phyloP scores from a whole-genome alignment of 1,139 yeast genomes.

The Fermentozyma sake region DNA sequence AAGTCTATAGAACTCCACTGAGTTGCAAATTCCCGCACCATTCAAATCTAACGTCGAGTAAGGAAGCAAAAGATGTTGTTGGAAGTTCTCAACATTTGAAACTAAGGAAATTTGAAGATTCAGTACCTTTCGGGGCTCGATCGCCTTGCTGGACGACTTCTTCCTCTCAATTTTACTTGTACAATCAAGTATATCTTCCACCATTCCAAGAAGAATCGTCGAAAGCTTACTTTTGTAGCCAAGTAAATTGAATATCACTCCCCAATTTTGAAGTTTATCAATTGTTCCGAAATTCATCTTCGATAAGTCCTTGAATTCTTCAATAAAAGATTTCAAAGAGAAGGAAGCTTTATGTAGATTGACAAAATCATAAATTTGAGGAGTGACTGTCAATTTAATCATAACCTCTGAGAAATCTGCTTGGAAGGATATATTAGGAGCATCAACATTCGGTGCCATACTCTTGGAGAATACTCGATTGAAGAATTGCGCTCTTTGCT shows the following conservation, averaged over 20 bases:
- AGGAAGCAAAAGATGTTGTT: constrained; percentile 14
- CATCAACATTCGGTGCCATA: too few species aligned
- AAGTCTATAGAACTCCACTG: constrained; percentile 7
- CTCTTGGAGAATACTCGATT: constrained; percentile 33
- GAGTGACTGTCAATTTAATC: constrained; percentile 5
- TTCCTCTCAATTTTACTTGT: not conserved
- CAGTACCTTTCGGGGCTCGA: too few species aligned
- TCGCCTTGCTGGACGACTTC: too few species aligned
- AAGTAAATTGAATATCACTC: constrained; percentile 16
- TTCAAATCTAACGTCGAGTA: constrained; percentile 7
- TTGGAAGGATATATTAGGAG: too few species aligned
- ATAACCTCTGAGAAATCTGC: constrained; percentile 6
- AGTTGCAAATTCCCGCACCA: constrained; percentile 6
- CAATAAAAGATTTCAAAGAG: constrained; percentile 4
- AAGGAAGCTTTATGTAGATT: constrained; percentile 11
- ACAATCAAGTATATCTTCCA: constrained; percentile 4
- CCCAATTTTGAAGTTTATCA: constrained; percentile 9
- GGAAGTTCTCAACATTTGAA: constrained; percentile 10
- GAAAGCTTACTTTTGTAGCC: constrained; percentile 23
- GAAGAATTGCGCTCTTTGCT: constrained; percentile 51
- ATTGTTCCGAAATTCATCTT: constrained; percentile 10
- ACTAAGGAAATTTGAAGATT: constrained; percentile 7
- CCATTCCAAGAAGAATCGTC: constrained; percentile 11
- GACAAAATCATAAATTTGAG: constrained; percentile 13
- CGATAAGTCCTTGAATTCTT: constrained; percentile 8